These are phyloP conservation scores for Pleurotus pulmonarius DNA, from an alignment of 768 basidiomycete species.

Conservation along the genomic window DNA sequence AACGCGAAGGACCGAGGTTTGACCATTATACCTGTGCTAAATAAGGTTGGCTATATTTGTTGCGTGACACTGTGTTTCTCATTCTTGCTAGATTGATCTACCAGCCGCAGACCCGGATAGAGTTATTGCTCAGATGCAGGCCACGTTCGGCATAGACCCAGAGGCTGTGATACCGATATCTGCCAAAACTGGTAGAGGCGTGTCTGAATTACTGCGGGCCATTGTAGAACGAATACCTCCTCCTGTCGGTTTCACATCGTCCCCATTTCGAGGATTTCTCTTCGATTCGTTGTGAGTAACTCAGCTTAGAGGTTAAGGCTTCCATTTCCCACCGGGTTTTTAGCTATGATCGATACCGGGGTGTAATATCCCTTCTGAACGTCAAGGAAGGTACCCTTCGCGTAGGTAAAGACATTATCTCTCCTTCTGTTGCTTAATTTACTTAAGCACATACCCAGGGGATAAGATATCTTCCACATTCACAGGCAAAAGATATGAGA, in stretches of 20 bases:
- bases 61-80: slow-evolving; percentile 7
- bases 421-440: neutral
- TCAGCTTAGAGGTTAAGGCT: slow-evolving; percentile 3
- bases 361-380: slow-evolving; percentile 89
- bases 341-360: slow-evolving; percentile 93
- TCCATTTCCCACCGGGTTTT: slow-evolving; percentile 11
- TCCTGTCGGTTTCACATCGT: slow-evolving; percentile 50
- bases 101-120: slow-evolving; percentile 83
- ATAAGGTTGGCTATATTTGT: slow-evolving; percentile 57
- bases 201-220: slow-evolving; percentile 71
- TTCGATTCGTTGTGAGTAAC: slow-evolving; percentile 85
- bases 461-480: slow-evolving; percentile 87
- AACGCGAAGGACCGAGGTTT: slow-evolving; percentile 79
- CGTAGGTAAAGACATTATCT: slow-evolving; percentile 55
- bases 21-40: slow-evolving; percentile 85
- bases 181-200: slow-evolving; percentile 89
- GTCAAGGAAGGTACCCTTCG: slow-evolving; percentile 76
- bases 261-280: slow-evolving; percentile 76
- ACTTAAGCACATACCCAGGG: slow-evolving; percentile 39
- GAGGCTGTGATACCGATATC: slow-evolving; percentile 75
- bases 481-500: slow-evolving; percentile 85
- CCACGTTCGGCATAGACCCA: slow-evolving; percentile 79
- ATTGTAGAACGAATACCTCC: slow-evolving; percentile 85
- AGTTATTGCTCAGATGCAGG: slow-evolving; percentile 75
- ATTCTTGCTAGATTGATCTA: slow-evolving; percentile 71